Base-by-base conservation (phyloP, 1,139 yeast genomes). In the Candida glucosophila region DNA sequence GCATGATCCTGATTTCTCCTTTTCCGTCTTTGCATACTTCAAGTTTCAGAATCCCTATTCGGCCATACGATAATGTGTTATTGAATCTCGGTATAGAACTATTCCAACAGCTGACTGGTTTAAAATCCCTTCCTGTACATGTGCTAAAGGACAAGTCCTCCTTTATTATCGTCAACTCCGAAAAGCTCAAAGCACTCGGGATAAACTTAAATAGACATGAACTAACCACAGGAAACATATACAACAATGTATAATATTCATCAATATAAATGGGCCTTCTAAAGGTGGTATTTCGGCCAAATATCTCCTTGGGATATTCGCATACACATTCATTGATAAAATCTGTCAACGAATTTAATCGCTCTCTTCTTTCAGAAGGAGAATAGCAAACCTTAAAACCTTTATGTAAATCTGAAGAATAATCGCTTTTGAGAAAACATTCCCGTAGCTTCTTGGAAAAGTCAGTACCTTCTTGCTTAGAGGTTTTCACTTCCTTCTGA, bases 211-310 rank as follows among this genome's bases (percentile, higher is more conserved):
- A 47, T 5, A 39, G 12, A 8, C 22, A 21, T 3, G 30, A 32
- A 22, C 41, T 40, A 0, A 53, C 49, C 6, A 46, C 29, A 1
- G 60, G 60, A 24, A 41, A 49, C 10, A 51, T 28, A 33, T 54
- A 54, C 10, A 50, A 30, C 30, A 52, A 28, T 4, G 50, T 36
- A 19, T 27, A 39, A 25, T 43, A 36, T 23, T 47, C 54, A 20
- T 50, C 48, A 14, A 53, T 35, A 14, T 12, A 19, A 9, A 52
- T 22, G 5, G 35, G 33, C 5, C 36, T 28, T 4, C 30, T 28
- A 7, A 47, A 26, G 1, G 31, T 37, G 5, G 41, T 27, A 14
- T 30, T 30, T n/a, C 52, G 28, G 11, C 50, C 55, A 35, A 53
- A 53, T 3, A 55, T 42, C 6, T 39, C 45, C 23, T 44, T 32